phyloP scores from a whole-genome alignment of 352 stramenopile species.

The Phytophthora litchii region DNA sequence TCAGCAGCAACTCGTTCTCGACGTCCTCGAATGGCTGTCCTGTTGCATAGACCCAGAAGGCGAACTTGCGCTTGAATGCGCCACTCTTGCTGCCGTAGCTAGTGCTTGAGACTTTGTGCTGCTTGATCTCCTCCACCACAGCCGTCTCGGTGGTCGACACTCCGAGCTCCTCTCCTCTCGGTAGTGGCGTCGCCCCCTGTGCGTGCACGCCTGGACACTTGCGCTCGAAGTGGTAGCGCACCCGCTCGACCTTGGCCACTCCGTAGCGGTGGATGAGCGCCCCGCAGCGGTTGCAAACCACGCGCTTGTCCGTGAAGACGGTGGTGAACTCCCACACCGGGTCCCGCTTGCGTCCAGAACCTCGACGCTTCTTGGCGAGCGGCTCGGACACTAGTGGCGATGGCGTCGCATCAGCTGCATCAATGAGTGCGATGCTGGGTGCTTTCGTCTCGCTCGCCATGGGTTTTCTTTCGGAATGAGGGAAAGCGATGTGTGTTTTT shows the following conservation, averaged over 20 bases:
- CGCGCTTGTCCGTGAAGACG: slow-evolving; percentile 57
- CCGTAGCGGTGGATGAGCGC: slow-evolving; percentile 70
- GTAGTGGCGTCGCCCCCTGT: background rate
- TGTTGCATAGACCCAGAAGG: slow-evolving; percentile 68
- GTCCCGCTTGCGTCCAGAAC: slow-evolving; percentile 51
- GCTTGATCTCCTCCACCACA: slow-evolving; percentile 2
- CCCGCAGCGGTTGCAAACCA: slow-evolving; percentile 71
- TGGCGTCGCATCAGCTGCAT: slow-evolving; percentile 8
- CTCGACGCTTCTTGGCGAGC: slow-evolving; percentile 43
- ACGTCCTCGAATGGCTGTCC: slow-evolving; percentile 54
- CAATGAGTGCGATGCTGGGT: slow-evolving; percentile 23
- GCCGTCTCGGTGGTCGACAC: slow-evolving; percentile 7
- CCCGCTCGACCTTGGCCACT: slow-evolving; percentile 71
- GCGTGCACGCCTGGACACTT: slow-evolving; percentile 47
- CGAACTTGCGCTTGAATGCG: slow-evolving; percentile 68
- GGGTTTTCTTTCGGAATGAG: slow-evolving; percentile 14
- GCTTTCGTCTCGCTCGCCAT: slow-evolving; percentile 19
- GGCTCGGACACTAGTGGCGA: slow-evolving; percentile 1
- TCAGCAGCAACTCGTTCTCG: slow-evolving; percentile 50
- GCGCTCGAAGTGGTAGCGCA: slow-evolving; percentile 73
- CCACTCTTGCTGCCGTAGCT: slow-evolving; percentile 56
- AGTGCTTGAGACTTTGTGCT: background rate
- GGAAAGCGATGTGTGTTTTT: too few species aligned
- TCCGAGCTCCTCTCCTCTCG: background rate
- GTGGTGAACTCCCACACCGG: slow-evolving; percentile 65